Percentiles rank a stretch among this genome's conserved stretches.
Conservation (phyloP, 257 asterid species). For the Nicotiana attenuata region DNA sequence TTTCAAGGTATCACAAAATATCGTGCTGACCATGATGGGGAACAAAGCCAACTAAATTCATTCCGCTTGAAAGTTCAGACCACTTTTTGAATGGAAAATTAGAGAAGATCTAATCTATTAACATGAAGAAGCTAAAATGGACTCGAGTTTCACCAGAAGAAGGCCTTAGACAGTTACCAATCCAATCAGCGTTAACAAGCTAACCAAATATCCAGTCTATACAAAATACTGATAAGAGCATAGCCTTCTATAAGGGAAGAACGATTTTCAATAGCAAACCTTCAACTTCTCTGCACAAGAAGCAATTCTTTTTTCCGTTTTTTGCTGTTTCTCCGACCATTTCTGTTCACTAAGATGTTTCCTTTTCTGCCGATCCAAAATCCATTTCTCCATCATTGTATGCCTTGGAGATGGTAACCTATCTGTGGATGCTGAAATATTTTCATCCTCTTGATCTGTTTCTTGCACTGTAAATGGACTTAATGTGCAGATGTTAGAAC, state of each 20-base stretch:
- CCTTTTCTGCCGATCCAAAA: slow-evolving; percentile 64
- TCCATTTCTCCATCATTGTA: slow-evolving; percentile 74
- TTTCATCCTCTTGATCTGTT: slow-evolving; percentile 64
- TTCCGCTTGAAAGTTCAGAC: not conserved
- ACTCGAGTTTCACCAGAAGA: slow-evolving; percentile 1
- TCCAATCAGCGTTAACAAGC: slow-evolving; percentile 1
- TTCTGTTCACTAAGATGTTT: slow-evolving; percentile 50
- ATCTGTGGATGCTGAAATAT: slow-evolving; percentile 43
- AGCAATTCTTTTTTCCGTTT: slow-evolving; percentile 67
- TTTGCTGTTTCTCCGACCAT: slow-evolving; percentile 72
- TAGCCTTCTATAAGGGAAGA: not conserved
- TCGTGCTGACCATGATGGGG: not conserved
- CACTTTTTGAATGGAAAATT: not conserved
- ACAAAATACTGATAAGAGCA: not conserved
- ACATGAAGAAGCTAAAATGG: not conserved
- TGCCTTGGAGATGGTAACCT: slow-evolving; percentile 69
- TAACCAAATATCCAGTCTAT: not conserved
- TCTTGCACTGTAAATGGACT: slow-evolving; percentile 30
- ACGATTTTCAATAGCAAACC: slow-evolving; percentile 37
- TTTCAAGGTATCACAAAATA: not conserved
- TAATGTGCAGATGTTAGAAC: not conserved
- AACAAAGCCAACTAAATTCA: not conserved
- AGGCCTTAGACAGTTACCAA: not conserved
- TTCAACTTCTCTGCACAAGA: slow-evolving; percentile 68
- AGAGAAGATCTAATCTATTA: not conserved